These are phyloP conservation scores for Coniosporium tulheliwenetii DNA, from an alignment of 2,329 filamentous ascomycete species.

Conservation along the genomic window DNA sequence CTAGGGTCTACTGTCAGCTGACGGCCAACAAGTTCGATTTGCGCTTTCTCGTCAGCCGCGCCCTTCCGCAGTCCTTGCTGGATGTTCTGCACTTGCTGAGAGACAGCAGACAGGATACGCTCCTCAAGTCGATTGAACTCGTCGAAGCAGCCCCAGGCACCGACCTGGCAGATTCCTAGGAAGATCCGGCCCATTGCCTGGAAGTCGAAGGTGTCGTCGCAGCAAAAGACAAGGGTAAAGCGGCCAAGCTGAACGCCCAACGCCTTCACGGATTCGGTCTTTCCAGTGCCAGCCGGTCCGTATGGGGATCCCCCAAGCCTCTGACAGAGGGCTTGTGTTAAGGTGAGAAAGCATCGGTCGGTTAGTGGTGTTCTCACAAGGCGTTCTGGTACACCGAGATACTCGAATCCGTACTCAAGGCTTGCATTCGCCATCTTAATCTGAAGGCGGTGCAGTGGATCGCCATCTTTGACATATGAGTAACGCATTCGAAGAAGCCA, in stretches of 20 bases:
- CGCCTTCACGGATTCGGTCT: constrained; percentile 98
- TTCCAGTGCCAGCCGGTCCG: constrained; percentile 92
- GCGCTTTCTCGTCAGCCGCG: constrained; percentile 62
- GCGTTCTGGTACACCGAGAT: constrained; percentile 87
- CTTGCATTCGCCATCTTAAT: constrained; percentile 96
- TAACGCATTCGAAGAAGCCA: constrained; percentile 98
- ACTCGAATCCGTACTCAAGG: constrained; percentile 94
- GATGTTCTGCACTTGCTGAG: constrained; percentile 98
- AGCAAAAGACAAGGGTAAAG: constrained; percentile 98
- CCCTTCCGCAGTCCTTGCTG: constrained; percentile 86
- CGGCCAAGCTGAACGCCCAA: constrained; percentile 90
- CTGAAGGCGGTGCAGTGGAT: constrained; percentile 65
- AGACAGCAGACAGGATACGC: constrained; percentile 91
- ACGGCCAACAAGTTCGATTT: constrained; percentile 89
- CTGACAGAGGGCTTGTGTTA: constrained; percentile 91
- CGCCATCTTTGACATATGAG: constrained; percentile 68
- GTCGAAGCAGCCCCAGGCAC: constrained; percentile 98
- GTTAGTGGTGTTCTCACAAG: constrained; percentile 94
- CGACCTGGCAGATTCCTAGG: constrained; percentile 95
- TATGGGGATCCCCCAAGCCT: constrained; percentile 93
- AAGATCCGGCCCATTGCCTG: constrained; percentile 99
- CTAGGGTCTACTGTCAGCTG: constrained; percentile 81
- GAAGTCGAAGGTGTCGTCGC: constrained; percentile 98
- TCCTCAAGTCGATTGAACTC: constrained; percentile 99
- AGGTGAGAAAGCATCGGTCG: constrained; percentile 93